Evolutionary conservation across 1,139 yeast species (phyloP).

Genomic region (Debaryomyces nepalensis): DNA sequence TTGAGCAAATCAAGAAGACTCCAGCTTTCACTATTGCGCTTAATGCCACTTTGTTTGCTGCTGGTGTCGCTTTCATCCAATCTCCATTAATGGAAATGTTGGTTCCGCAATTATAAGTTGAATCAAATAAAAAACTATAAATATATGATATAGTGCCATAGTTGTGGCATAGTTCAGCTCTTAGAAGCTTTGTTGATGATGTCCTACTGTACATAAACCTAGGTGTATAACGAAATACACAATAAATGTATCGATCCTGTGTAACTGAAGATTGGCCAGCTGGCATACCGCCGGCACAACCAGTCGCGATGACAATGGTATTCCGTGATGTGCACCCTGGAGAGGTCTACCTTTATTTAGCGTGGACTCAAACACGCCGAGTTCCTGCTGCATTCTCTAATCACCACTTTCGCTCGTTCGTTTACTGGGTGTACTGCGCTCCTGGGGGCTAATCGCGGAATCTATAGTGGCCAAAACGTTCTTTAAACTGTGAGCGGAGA

Average conservation of each 20-base stretch:
- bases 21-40: conserved; percentile 69
- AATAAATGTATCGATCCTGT: conserved; percentile 4
- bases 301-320: too few species aligned
- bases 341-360: too few species aligned
- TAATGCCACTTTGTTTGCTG: conserved; percentile 66
- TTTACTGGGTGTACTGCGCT: too few species aligned
- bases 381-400: too few species aligned
- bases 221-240: conserved; percentile 7
- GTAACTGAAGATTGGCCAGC: too few species aligned
- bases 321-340: too few species aligned
- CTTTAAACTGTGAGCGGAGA: too few species aligned
- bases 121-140: neutral
- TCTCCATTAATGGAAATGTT: conserved; percentile 81
- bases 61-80: conserved; percentile 76
- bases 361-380: too few species aligned
- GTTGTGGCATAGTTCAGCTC: neutral
- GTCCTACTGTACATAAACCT: conserved; percentile 7
- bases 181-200: conserved; percentile 2
- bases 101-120: conserved; percentile 67
- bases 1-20: conserved; percentile 58
- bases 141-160: neutral
- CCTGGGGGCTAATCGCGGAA: too few species aligned
- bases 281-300: too few species aligned
- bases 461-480: too few species aligned
- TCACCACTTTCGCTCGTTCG: too few species aligned